phyloP scores from a whole-genome alignment of 2,329 filamentous ascomycete genomes.

The Teratosphaeria destructans region DNA sequence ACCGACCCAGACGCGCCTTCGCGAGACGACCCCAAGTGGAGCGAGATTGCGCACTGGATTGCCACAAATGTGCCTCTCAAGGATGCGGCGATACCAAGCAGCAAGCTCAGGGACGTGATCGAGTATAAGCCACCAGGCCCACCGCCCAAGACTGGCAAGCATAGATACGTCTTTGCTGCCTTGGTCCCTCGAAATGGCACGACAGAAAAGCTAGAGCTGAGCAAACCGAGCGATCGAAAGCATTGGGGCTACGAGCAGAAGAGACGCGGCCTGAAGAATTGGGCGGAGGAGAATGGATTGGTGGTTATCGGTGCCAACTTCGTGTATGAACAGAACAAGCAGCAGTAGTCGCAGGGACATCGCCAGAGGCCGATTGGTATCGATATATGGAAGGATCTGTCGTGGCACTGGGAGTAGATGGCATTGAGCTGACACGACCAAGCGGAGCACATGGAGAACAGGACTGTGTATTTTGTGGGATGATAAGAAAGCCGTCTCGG shows the following conservation, averaged over 20 bases:
- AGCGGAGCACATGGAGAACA: too few species aligned
- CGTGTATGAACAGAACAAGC: constrained; percentile 38
- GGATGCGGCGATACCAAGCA: not conserved
- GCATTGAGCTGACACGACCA: too few species aligned
- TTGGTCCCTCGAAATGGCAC: constrained; percentile 38
- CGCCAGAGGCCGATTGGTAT: not conserved
- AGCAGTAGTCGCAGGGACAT: constrained; percentile 30
- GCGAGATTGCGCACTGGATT: constrained; percentile 50
- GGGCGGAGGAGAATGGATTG: constrained; percentile 40
- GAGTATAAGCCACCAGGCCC: constrained; percentile 45
- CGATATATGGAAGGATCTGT: too few species aligned
- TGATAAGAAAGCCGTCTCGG: too few species aligned
- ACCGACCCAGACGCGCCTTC: constrained; percentile 51
- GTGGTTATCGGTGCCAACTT: constrained; percentile 40
- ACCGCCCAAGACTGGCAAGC: constrained; percentile 45
- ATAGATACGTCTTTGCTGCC: constrained; percentile 48
- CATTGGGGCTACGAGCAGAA: constrained; percentile 47
- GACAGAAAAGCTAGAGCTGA: constrained; percentile 31
- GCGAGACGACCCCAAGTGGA: constrained; percentile 43
- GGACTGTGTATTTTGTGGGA: too few species aligned
- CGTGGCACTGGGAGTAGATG: not conserved
- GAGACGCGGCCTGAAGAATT: constrained; percentile 41
- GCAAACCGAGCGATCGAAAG: constrained; percentile 38
- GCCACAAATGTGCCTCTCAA: constrained; percentile 27
- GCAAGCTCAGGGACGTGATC: constrained; percentile 29